Percentiles rank a stretch among this genome's conserved stretches.
These are phyloP conservation scores for Sclerotinia sclerotiorum DNA, from an alignment of 2,329 filamentous ascomycete species.

Conservation along the genomic window DNA sequence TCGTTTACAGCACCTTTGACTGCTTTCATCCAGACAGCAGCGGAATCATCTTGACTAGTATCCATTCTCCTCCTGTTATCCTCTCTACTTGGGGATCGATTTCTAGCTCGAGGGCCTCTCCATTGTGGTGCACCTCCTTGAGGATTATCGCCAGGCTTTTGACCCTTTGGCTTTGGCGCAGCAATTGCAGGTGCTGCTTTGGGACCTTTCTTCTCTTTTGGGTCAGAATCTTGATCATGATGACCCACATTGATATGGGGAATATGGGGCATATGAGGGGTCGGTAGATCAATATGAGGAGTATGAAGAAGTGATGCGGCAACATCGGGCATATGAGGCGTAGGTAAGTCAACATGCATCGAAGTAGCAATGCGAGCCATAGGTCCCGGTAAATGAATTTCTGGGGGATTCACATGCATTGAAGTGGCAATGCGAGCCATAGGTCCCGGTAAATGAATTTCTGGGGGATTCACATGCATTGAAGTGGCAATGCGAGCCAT, in stretches of 20 bases:
- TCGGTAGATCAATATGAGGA: background rate
- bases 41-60: slow-evolving; percentile 21
- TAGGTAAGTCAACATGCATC: background rate
- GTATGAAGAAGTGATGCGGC: slow-evolving; percentile 11
- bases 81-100: slow-evolving; percentile 12
- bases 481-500: background rate
- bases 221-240: background rate
- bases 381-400: background rate
- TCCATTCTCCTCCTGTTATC: slow-evolving; percentile 20
- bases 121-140: slow-evolving; percentile 12
- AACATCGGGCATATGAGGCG: background rate
- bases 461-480: background rate
- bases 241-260: slow-evolving; percentile 1
- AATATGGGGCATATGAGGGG: slow-evolving; percentile 5
- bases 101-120: slow-evolving; percentile 21
- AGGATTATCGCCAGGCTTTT: background rate
- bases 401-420: background rate
- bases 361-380: background rate
- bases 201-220: background rate
- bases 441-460: background rate
- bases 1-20: slow-evolving; percentile 14
- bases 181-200: background rate
- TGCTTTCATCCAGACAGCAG: slow-evolving; percentile 21
- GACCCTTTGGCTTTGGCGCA: background rate
- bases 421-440: background rate